Percentiles rank a stretch among this genome's conserved stretches.
Conservation (phyloP, 352 stramenopile species). For the Globisporangium heterothallicum region DNA sequence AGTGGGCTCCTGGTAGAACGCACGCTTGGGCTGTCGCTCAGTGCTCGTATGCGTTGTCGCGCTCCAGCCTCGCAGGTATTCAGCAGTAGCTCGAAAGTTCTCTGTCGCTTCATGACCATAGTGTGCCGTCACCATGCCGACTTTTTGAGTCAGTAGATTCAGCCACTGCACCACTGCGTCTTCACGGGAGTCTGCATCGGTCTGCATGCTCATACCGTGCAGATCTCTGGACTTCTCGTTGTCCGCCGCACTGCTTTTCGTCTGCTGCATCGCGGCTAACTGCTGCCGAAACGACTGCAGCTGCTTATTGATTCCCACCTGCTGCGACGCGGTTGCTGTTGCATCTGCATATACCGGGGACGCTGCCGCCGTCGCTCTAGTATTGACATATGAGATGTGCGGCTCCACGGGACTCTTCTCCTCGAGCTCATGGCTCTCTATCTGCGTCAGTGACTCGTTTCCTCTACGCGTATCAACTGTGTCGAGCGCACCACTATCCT, state of each 20-base stretch:
- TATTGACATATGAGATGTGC: too few relatives aligned
- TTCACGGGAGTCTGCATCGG: slow-evolving; percentile 19
- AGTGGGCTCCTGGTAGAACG: too few relatives aligned
- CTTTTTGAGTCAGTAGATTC: slow-evolving; percentile 34
- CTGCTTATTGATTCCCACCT: slow-evolving; percentile 31
- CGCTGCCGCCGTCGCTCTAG: too few relatives aligned
- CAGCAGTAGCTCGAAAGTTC: slow-evolving; percentile 17
- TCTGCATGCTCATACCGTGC: slow-evolving; percentile 15
- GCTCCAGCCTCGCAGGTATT: slow-evolving; percentile 14
- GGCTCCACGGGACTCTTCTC: too few relatives aligned
- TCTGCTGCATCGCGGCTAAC: slow-evolving; percentile 39
- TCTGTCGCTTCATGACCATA: slow-evolving; percentile 34
- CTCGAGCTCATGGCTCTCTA: too few relatives aligned
- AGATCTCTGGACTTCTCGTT: background rate
- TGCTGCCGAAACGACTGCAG: slow-evolving; percentile 40
- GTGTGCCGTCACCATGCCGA: slow-evolving; percentile 28
- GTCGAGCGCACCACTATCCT: background rate
- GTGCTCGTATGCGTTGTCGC: background rate
- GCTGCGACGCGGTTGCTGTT: slow-evolving; percentile 17
- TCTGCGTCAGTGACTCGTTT: too few relatives aligned
- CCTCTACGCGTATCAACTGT: too few relatives aligned
- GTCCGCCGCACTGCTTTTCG: slow-evolving; percentile 11
- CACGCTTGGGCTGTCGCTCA: background rate
- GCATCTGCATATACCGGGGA: too few relatives aligned
- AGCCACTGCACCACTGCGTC: slow-evolving; percentile 40